These are phyloP conservation scores for Globisporangium megalacanthum DNA, from an alignment of 352 stramenopile species.

Conservation along the genomic window DNA sequence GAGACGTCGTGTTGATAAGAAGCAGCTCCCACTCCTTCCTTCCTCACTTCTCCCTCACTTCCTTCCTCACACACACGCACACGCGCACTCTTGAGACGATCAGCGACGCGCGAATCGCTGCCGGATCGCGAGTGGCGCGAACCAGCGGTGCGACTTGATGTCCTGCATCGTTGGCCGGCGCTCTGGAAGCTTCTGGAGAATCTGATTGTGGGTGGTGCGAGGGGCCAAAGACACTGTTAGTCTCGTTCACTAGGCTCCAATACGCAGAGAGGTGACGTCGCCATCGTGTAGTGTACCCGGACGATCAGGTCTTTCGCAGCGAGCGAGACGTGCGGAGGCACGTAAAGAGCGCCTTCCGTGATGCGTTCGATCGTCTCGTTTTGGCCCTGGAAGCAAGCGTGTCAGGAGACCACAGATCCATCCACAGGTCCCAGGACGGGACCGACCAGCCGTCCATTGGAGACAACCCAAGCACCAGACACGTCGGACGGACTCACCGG, in stretches of 20 bases:
- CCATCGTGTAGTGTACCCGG: constrained; percentile 23
- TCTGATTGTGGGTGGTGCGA: constrained; percentile 24
- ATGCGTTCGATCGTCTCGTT: constrained; percentile 96
- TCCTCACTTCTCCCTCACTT: constrained; percentile 6
- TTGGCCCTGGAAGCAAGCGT: constrained; percentile 65
- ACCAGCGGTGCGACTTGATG: constrained; percentile 78
- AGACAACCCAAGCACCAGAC: neutral
- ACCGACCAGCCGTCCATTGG: too few relatives aligned
- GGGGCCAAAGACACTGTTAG: neutral
- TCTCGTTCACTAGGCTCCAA: too few relatives aligned
- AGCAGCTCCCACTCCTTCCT: too few relatives aligned
- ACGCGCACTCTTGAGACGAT: neutral
- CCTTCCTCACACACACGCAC: neutral
- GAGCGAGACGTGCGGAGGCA: constrained; percentile 66
- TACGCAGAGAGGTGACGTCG: too few relatives aligned
- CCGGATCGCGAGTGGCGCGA: constrained; percentile 46
- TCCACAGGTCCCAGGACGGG: neutral
- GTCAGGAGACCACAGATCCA: neutral
- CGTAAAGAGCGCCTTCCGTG: constrained; percentile 64
- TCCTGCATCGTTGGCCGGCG: constrained; percentile 54
- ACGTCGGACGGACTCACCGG: constrained; percentile 29
- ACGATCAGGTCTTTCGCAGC: constrained; percentile 70
- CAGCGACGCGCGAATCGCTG: constrained; percentile 34
- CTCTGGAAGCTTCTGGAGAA: constrained; percentile 65
- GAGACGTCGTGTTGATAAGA: too few relatives aligned